Base-by-base conservation (phyloP, 139 green algal genomes). In the Yamagishiella unicocca region DNA sequence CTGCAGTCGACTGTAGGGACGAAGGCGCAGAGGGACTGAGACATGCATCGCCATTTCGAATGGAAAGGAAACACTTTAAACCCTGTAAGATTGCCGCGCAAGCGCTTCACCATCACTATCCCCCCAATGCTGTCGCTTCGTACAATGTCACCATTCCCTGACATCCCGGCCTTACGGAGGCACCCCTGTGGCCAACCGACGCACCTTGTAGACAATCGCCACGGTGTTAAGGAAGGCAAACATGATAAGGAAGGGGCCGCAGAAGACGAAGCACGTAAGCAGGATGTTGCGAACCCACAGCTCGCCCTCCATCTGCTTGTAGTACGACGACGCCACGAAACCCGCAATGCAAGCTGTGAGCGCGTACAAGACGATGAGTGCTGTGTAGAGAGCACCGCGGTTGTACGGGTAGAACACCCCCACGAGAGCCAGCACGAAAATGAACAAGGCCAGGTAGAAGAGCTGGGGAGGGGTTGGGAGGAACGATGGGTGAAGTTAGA, bases 401-500 rank as follows among this genome's bases (percentile, higher is more conserved):
- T 98, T 98, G 94, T 98, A 98, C 29, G 97, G 97, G 88, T 98
- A 98, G 92, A 98, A 99, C 1, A 94, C 89, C 58, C 96, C 97
- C 82, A 97, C 88, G 61, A 98, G 94, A 8, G 96, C 90, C 50
- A 99, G 91, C 22, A 67, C 85, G 83, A 98, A 98, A 42, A 98
- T 86, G 71, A 87, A 92, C n/a, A 92, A 61, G 1, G 84, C 83
- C 75, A 89, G 68, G 88, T 91, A 91, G 68, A 91, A 91, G 43
- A 91, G 83, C 88, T 91, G 88, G 22, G 24, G 7, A 72, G 22
- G 58, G 58, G 24, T 33, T 27, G 9, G 58, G 22, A 31, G 22
- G 58, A 58, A 17, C 50, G 14, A 58, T 58, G 14, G 14, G 50
- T 58, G 14, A 58, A 58, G 50, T n/a, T n/a, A n/a, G n/a, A n/a